Conservation (phyloP, 768 basidiomycete genomes). For the Chalciporus pseudorubinellus region DNA sequence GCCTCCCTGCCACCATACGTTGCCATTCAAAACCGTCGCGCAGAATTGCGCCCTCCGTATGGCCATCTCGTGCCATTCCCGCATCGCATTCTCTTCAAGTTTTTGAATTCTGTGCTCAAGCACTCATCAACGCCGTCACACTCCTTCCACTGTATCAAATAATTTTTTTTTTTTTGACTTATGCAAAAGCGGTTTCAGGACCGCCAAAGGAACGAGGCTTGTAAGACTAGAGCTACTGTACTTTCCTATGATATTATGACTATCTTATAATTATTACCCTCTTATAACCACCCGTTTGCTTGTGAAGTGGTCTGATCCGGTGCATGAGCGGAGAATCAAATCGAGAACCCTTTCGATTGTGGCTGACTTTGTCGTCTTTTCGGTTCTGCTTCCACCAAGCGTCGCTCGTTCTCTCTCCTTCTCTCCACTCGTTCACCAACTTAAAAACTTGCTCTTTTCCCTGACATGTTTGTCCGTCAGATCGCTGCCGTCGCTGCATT, state of each 20-base stretch:
- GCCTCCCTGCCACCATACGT: too few relatives aligned
- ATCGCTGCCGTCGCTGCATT: conserved; percentile 39
- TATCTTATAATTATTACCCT: conserved; percentile 10
- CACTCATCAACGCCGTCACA: background rate
- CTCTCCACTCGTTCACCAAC: conserved; percentile 12
- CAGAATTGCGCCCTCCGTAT: too few relatives aligned
- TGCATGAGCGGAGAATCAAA: conserved; percentile 28
- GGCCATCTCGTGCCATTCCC: too few relatives aligned
- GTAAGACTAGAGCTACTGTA: conserved; percentile 7
- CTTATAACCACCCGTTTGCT: background rate
- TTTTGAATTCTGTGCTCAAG: background rate
- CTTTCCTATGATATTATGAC: background rate
- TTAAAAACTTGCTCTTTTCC: background rate
- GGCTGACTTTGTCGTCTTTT: conserved; percentile 8
- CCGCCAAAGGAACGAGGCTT: background rate
- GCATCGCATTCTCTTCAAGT: background rate
- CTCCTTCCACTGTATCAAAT: background rate
- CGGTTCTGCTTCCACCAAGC: conserved; percentile 4
- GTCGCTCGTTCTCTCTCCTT: conserved; percentile 27
- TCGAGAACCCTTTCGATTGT: background rate
- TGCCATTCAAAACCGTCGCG: too few relatives aligned
- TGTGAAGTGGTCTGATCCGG: background rate
- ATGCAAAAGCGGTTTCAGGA: background rate
- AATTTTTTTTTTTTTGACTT: background rate
- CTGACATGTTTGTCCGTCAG: conserved; percentile 34